Evolutionary conservation across 345 rosid genomes (phyloP).

Genomic region (Ceriops zippeliana): DNA sequence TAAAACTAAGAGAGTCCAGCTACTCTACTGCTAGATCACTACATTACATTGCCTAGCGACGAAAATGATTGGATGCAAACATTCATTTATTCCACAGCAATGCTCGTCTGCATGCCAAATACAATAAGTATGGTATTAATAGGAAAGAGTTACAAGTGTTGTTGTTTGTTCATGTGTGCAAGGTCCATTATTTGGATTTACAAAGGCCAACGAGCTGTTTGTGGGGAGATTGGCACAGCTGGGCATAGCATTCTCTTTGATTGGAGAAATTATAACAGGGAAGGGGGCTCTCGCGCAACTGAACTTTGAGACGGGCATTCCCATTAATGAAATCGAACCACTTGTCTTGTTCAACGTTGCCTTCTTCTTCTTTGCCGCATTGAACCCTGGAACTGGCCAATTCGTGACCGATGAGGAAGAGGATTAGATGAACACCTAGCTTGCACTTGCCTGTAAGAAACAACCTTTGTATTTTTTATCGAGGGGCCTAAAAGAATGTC

Average conservation of each 20-base stretch:
- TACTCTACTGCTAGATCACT: too few relatives aligned
- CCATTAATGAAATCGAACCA: slow-evolving; percentile 82
- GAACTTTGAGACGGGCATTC: slow-evolving; percentile 94
- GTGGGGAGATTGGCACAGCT: slow-evolving; percentile 96
- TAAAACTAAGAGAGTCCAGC: too few relatives aligned
- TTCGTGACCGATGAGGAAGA: slow-evolving; percentile 78
- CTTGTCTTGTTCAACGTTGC: slow-evolving; percentile 80
- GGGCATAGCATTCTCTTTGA: slow-evolving; percentile 90
- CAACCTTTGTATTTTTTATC: background rate
- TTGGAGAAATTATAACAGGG: slow-evolving; percentile 88
- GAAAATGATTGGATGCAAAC: too few relatives aligned
- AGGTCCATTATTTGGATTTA: slow-evolving; percentile 96
- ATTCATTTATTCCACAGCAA: too few relatives aligned
- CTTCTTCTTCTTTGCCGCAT: slow-evolving; percentile 89
- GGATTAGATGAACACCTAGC: slow-evolving; percentile 18
- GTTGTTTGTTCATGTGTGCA: slow-evolving; percentile 2
- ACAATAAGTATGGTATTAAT: too few relatives aligned
- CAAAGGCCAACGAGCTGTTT: slow-evolving; percentile 85
- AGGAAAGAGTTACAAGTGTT: too few relatives aligned
- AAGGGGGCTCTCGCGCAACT: slow-evolving; percentile 97
- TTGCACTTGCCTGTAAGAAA: background rate
- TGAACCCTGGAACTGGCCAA: slow-evolving; percentile 91
- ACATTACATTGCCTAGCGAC: too few relatives aligned
- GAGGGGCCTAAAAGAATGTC: background rate
- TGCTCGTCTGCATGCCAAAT: too few relatives aligned